Base-by-base conservation (phyloP, 441 rosid species). In the Pelargonium myrrhifolium region DNA sequence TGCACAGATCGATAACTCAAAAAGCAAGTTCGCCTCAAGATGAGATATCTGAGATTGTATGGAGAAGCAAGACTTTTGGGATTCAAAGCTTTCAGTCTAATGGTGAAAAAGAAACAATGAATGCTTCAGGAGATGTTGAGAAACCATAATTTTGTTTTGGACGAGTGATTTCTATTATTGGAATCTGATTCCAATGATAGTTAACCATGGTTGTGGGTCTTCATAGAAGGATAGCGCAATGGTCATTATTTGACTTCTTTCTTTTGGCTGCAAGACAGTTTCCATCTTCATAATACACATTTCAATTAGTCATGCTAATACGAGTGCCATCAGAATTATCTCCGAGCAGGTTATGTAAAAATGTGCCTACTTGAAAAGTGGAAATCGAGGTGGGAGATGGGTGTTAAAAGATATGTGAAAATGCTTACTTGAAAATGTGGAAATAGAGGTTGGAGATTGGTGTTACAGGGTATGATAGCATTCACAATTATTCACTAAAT, bases 21-120 rank as follows among this genome's bases (percentile, higher is more conserved):
- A 70, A 83, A 49, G 88, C 87, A 66, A 80, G 73, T 65, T 81
- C 83, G 79, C 97, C 99, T 65, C 99, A 91, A 71, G 99, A 91
- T 76, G 92, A 86, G 84, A 81, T 89, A 73, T 84, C 96, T 61
- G 89, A 83, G 72, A 80, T 78, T 71, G 87, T 89, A 58, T 94
- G 99, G 99, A 87, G 84, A 77, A 88, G 79, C 66, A 94, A 94
- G 86, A 92, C 90, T 66, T 75, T 84, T 70, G 97, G 99, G 66
- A 80, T 93, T 51, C 72, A 85, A 79, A 86, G 85, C 65, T 77
- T 83, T 76, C 84, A 39, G 68, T 42, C 69, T 74, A 71, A 15
- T 62, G 74, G 82, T 61, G 83, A 75, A 58, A 72, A 77, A 37
- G 83, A 81, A 75, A 49, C 67, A 62, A 66, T 72, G 58, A 81